Evolutionary conservation across 2,329 filamentous ascomycete genomes (phyloP).

Genomic region (Colletotrichum camelliae): DNA sequence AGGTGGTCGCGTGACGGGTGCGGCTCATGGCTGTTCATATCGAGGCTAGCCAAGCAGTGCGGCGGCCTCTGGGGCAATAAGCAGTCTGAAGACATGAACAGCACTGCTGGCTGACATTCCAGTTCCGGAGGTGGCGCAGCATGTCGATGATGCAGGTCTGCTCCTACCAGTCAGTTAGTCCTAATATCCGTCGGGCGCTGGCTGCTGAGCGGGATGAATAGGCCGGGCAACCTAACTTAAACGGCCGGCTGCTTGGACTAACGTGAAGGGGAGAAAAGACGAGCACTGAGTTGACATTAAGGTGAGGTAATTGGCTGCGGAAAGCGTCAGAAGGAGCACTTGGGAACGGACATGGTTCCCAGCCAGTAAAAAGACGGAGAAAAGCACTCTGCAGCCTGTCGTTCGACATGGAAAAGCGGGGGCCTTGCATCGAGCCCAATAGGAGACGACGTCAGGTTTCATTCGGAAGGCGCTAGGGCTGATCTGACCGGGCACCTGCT

Average conservation of each 20-base stretch:
- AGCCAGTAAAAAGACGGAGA: neutral
- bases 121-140: neutral
- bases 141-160: neutral
- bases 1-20: neutral
- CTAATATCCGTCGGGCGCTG: neutral
- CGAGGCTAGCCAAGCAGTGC: neutral
- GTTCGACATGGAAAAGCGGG: neutral
- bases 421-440: neutral
- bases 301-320: neutral
- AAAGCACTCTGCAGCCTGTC: neutral
- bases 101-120: neutral
- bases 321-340: neutral
- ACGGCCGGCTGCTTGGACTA: neutral
- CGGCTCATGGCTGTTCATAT: neutral
- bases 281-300: neutral
- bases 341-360: neutral
- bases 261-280: neutral
- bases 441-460: neutral
- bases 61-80: neutral
- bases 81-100: neutral
- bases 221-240: neutral
- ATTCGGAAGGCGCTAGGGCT: neutral
- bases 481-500: neutral
- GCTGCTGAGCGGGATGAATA: neutral
- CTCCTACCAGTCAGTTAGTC: neutral